A percentile compares a stretch with the other conserved stretches of the same genome.
These are phyloP conservation scores for Choiromyces venosus DNA, from an alignment of 495 filamentous ascomycete genomes.

Conservation along the genomic window DNA sequence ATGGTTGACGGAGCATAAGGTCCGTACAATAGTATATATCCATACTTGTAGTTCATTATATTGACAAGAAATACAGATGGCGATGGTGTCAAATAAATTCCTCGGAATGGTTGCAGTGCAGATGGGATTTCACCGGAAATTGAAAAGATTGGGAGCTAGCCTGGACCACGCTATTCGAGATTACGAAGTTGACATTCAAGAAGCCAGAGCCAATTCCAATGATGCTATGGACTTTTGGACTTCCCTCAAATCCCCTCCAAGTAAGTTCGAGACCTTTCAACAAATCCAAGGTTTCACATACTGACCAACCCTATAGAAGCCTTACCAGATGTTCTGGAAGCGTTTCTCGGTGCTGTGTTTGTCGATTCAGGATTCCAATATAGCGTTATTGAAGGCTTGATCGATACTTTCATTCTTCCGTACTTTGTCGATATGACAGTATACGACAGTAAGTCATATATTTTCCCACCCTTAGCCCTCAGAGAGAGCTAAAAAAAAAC, in stretches of 20 bases:
- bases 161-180: slow-evolving; percentile 60
- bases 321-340: slow-evolving; percentile 81
- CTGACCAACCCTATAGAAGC: slow-evolving; percentile 47
- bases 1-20: slow-evolving; percentile 97
- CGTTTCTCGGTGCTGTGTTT: slow-evolving; percentile 85
- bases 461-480: neutral
- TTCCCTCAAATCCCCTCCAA: slow-evolving; percentile 64
- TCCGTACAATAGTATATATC: slow-evolving; percentile 22
- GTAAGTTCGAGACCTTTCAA: slow-evolving; percentile 37
- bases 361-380: slow-evolving; percentile 85
- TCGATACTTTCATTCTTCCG: slow-evolving; percentile 61
- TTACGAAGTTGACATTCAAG: slow-evolving; percentile 63
- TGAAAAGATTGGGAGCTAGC: slow-evolving; percentile 56
- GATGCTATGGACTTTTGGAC: slow-evolving; percentile 68
- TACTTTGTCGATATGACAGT: slow-evolving; percentile 85
- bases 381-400: slow-evolving; percentile 66
- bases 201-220: slow-evolving; percentile 51
- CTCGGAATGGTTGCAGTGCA: slow-evolving; percentile 72
- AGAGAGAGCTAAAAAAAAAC: slow-evolving; percentile 8
- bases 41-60: neutral
- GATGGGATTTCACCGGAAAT: slow-evolving; percentile 68
- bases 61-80: slow-evolving; percentile 56
- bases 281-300: neutral
- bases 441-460: slow-evolving; percentile 48
- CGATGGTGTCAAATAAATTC: slow-evolving; percentile 97